Base-by-base conservation (phyloP, 176 grass and related monocot genomes). In the Avena atlantica region DNA sequence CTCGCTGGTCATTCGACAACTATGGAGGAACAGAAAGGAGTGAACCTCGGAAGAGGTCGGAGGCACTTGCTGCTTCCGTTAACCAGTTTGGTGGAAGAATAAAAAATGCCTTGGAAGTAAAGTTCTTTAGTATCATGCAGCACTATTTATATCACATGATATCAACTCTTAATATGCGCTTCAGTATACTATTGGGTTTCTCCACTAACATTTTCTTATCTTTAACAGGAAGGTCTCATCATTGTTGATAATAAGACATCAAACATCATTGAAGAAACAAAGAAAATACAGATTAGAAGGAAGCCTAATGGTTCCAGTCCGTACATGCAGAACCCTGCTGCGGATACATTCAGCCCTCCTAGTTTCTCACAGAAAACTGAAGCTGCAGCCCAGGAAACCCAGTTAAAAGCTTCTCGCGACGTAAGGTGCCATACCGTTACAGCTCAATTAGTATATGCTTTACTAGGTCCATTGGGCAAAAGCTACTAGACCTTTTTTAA, bases 21-120 rank as follows among this genome's bases (percentile, higher is more conserved):
- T 51, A 81, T 68, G 79, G 45, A 65, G 63, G 45, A 2, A 67
- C 62, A 31, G 60, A 67, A 81, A 67, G 5, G 24, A 81, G 24
- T 31, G 79, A 81, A n/a, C 47, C 79, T 24, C 86, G 88, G 73
- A 93, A 88, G 56, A 91, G 86, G 47, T 84, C 93, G 1, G 95
- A 95, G 85, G 84, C 88, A 84, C 87, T 98, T 89, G 90, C 93
- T 86, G 91, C 93, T 84, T 99, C 94, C 60, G 90, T 99, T 79
- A 99, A 96, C 60, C 86, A 94, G 40, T 86, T 98, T 83, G 79
- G 97, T 89, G 97, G 94, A 67, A 99, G 87, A 83, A 90, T 99
- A 59, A 96, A 82, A 89, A 96, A 94, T 85, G 93, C 87, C 45
- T 86, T 98, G 16, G 97, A 93, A 89, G 97, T 98, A 88, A 89